Base-by-base conservation (phyloP, 2,329 filamentous ascomycete genomes). In the Waltergamsia citrina region DNA sequence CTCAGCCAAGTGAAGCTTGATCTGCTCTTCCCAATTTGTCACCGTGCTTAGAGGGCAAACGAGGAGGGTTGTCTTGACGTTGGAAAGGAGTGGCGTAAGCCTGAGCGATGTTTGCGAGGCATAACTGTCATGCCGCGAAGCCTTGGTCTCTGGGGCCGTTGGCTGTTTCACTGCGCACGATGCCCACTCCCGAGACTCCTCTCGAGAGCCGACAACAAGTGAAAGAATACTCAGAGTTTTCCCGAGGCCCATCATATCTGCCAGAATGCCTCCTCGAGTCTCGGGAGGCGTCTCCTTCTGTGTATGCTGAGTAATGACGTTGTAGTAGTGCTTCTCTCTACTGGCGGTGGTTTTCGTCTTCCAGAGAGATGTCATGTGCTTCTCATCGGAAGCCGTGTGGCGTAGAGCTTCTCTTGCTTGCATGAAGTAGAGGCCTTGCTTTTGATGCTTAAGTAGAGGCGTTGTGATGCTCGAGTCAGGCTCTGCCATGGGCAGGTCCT, bases 1-100 rank as follows among this genome's bases (percentile, higher is more conserved):
- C 1, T 73, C 66, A 32, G 71, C 67, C 29, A 94, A 65, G 54
- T 98, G 92, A 38, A 83, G 72, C 47, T 81, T 81, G 40, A 96
- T 85, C 56, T 98, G 92, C 44, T 87, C 78, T 47, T 90, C 82
- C 92, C 92, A 98, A 49, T 96, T 98, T 18, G 82, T 81, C 38
- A 96, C 78, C 0, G 90, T 92, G 49, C 85, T 94, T 3, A 95
- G 69, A 1, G 92, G 92, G 37, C 84, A 93, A 12, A 98, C 76
- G 14, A 98, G 69, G 21, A 98, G 64, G 0, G 92, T 96, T 1
- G 84, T 78, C 49, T 78, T 82, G 6, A 75, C 77, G 48, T 95
- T 94, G 27, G 65, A 67, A 15, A 61, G 58, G n/a, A 83, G 51
- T 9, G 50, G 58, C 10, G 69, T 73, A 15, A 76, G 54, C 3